Evolutionary conservation across 495 filamentous ascomycete genomes (phyloP).

Genomic region (Halenospora varia): DNA sequence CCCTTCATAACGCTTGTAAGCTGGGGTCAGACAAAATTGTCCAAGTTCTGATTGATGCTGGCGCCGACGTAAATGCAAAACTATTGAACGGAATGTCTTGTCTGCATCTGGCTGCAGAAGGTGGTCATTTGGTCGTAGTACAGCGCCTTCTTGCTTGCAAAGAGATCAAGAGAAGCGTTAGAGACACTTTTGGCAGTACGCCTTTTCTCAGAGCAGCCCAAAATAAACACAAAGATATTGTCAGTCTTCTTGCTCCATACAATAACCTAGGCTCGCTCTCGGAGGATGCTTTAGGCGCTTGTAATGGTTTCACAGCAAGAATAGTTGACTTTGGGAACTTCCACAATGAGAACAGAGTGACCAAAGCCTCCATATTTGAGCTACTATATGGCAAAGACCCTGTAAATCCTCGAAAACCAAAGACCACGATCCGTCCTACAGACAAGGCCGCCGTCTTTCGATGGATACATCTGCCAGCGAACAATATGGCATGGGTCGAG

Average conservation of each 20-base stretch:
- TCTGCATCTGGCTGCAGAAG: conserved; percentile 58
- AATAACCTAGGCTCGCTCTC: conserved; percentile 49
- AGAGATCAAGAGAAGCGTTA: conserved; percentile 42
- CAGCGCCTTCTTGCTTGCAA: conserved; percentile 43
- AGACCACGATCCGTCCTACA: conserved; percentile 48
- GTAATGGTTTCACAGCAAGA: conserved; percentile 59
- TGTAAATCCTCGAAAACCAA: conserved; percentile 47
- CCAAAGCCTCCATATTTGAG: conserved; percentile 52
- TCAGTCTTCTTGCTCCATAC: conserved; percentile 51
- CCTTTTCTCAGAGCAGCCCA: conserved; percentile 57
- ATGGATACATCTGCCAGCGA: conserved; percentile 69
- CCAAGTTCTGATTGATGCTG: conserved; percentile 39
- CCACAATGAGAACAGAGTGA: conserved; percentile 56
- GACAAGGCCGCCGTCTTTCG: conserved; percentile 56
- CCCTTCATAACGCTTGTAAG: conserved; percentile 61
- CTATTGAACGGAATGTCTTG: conserved; percentile 57
- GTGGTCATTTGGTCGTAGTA: conserved; percentile 54
- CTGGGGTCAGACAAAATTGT: conserved; percentile 40
- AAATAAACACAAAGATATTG: conserved; percentile 53
- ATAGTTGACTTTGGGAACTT: conserved; percentile 68
- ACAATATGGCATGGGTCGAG: conserved; percentile 58
- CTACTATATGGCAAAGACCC: conserved; percentile 58
- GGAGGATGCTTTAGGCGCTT: conserved; percentile 50
- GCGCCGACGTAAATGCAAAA: conserved; percentile 48
- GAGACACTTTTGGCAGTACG: conserved; percentile 60